These are phyloP conservation scores for Thermothelomyces thermophilus DNA, from an alignment of 2,329 filamentous ascomycete species.

Conservation along the genomic window DNA sequence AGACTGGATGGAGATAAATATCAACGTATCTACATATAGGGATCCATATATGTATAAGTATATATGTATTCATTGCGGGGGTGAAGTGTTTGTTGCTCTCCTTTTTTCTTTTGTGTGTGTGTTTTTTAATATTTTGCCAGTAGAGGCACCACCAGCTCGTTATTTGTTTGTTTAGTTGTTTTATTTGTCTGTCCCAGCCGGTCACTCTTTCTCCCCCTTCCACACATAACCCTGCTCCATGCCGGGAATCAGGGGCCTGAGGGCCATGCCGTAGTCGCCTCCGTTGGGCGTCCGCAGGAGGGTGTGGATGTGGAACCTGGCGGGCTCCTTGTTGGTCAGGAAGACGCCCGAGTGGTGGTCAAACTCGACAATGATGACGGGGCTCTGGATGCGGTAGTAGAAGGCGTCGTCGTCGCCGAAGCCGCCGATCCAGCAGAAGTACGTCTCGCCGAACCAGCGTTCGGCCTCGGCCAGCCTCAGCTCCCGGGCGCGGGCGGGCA, in stretches of 20 bases:
- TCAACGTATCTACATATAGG: too few species aligned
- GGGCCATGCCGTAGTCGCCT: slow-evolving; percentile 64
- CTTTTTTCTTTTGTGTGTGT: too few species aligned
- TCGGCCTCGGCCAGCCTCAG: slow-evolving; percentile 49
- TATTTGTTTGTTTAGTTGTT: too few species aligned
- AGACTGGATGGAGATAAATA: too few species aligned
- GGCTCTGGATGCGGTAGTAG: slow-evolving; percentile 72
- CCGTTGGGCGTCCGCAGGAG: slow-evolving; percentile 64
- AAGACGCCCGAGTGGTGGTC: slow-evolving; percentile 78
- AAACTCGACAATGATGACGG: slow-evolving; percentile 68
- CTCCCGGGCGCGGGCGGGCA: slow-evolving; percentile 50
- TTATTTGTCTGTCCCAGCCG: too few species aligned
- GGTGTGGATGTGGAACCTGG: slow-evolving; percentile 75
- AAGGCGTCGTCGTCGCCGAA: slow-evolving; percentile 62
- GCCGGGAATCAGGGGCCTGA: slow-evolving; percentile 34
- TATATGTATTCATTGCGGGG: too few species aligned
- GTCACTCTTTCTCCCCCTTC: slow-evolving; percentile 28
- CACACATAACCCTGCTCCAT: slow-evolving; percentile 38
- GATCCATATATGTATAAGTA: too few species aligned
- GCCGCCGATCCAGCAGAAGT: slow-evolving; percentile 73
- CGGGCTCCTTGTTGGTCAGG: slow-evolving; percentile 63
- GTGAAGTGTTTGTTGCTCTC: too few species aligned
- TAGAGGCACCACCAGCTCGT: too few species aligned
- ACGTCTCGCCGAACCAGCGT: slow-evolving; percentile 59
- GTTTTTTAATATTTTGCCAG: too few species aligned